Evolutionary conservation across 129 eudicot species (phyloP).

Genomic region (Pseudognaphalium luteoalbum): DNA sequence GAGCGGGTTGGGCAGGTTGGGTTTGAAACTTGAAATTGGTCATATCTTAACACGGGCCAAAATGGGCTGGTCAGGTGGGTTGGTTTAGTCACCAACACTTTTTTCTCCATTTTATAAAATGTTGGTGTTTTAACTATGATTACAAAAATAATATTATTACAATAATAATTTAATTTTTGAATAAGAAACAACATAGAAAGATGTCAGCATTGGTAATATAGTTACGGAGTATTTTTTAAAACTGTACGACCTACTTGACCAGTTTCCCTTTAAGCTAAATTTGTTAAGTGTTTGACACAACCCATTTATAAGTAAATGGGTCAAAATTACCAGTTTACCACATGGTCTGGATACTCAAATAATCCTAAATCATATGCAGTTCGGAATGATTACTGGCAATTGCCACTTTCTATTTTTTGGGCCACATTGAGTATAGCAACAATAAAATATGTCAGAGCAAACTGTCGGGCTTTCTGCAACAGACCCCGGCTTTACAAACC

Average conservation of each 20-base stretch:
- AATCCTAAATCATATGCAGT: slow-evolving; percentile 39
- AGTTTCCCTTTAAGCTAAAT: no score
- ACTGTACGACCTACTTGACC: no score
- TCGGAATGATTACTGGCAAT: slow-evolving; percentile 44
- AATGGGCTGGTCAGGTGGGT: no score
- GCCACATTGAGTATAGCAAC: slow-evolving; percentile 62
- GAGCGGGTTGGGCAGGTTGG: neutral
- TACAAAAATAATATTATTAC: neutral
- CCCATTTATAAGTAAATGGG: neutral
- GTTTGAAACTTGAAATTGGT: neutral
- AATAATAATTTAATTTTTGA: neutral
- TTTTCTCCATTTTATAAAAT: neutral
- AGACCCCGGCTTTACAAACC: slow-evolving; percentile 76
- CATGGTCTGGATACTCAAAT: neutral
- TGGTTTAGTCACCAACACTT: neutral
- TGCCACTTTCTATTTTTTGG: slow-evolving; percentile 71
- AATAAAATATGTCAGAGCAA: slow-evolving; percentile 58
- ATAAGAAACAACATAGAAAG: neutral
- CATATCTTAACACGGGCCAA: neutral
- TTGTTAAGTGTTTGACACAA: neutral
- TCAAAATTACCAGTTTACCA: neutral
- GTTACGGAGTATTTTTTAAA: no score
- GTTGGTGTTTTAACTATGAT: neutral
- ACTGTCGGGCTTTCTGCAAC: slow-evolving; percentile 71
- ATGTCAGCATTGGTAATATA: neutral